Percentiles rank a stretch among this genome's conserved stretches.
phyloP scores from a whole-genome alignment of 1,139 yeast species.

The Hansenula lynferdii region DNA sequence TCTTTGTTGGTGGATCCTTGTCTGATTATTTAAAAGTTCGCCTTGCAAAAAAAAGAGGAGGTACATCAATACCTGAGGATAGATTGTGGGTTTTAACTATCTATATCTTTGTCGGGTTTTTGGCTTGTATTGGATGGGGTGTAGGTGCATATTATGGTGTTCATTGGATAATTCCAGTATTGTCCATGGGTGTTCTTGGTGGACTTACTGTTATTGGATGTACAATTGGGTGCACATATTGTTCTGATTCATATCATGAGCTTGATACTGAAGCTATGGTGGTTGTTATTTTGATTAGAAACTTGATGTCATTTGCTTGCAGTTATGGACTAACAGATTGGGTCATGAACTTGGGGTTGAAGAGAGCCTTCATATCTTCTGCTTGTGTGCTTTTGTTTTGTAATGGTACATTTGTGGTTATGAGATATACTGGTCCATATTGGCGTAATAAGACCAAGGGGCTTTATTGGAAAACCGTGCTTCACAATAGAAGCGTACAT shows the following conservation, averaged over 20 bases:
- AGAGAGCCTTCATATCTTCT: conserved; percentile 39
- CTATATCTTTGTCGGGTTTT: conserved; percentile 33
- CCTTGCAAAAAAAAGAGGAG: conserved; percentile 33
- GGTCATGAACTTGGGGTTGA: conserved; percentile 37
- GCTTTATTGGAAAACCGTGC: conserved; percentile 32
- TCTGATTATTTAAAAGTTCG: conserved; percentile 34
- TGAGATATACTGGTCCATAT: conserved; percentile 32
- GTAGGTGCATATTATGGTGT: conserved; percentile 36
- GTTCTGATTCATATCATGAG: conserved; percentile 49
- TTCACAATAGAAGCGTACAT: conserved; percentile 25
- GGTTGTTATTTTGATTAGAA: conserved; percentile 28
- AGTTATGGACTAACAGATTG: conserved; percentile 47
- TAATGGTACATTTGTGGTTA: conserved; percentile 35
- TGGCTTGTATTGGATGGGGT: conserved; percentile 37
- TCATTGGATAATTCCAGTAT: conserved; percentile 49
- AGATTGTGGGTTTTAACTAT: conserved; percentile 33
- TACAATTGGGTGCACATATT: conserved; percentile 47
- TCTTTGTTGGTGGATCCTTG: conserved; percentile 31
- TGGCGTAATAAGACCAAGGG: conserved; percentile 32
- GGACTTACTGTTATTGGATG: conserved; percentile 44
- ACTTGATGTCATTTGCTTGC: conserved; percentile 25
- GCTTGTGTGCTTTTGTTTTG: conserved; percentile 39
- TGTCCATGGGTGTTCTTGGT: conserved; percentile 54
- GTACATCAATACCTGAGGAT: conserved; percentile 37
- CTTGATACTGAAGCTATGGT: conserved; percentile 53